Base-by-base conservation (phyloP, 139 green algal genomes). In the Chlorella sp. region DNA sequence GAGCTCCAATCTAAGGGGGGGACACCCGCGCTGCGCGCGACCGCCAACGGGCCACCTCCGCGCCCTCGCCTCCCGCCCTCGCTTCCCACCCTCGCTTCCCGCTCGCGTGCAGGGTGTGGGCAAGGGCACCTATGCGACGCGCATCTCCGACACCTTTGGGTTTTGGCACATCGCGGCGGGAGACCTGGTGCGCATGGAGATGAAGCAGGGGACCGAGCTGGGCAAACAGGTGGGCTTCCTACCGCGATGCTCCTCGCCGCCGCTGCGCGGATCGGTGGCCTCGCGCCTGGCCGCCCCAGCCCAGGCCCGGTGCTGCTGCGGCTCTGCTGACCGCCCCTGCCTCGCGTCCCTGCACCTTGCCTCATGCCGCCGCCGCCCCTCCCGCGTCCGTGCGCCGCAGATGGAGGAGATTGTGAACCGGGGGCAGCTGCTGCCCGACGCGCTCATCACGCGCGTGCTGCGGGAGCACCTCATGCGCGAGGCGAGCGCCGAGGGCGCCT, bases 61-160 rank as follows among this genome's bases (percentile, higher is more conserved):
- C 6, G 40, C 19, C 25, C 45, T 27, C 23, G 8, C 36, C 7
- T 48, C 67, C 11, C 45, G 33, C 35, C 8, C 21, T 50, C 35
- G 35, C 21, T 9, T 25, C 63, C 19, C 63, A 55, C 11, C 19
- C 8, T 50, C 14, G 8, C 63, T 71, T 58, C 12, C 31, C 46
- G 64, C 6, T 33, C 5, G 23, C n/a, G 0, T 51, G 61, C 66
- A 82, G 73, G 96, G 96, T 8, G 96, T 98, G 3, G 96, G 96
- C 12, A 99, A 99, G 67, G 96, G 95, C 42, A 99, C 96, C 5
- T 99, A 98, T 76, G 90, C 92, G 2, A 92, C 82, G 12, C 77
- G 93, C 2, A 79, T 97, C 0, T 89, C 96, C 3, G 86, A 92
- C 46, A 66, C 81, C 2, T 81, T 98, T 40, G 85, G 85, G 5